Percentiles rank a stretch among this genome's conserved stretches.
phyloP scores from a whole-genome alignment of 306 rosid genomes.

The Quercus glauca region DNA sequence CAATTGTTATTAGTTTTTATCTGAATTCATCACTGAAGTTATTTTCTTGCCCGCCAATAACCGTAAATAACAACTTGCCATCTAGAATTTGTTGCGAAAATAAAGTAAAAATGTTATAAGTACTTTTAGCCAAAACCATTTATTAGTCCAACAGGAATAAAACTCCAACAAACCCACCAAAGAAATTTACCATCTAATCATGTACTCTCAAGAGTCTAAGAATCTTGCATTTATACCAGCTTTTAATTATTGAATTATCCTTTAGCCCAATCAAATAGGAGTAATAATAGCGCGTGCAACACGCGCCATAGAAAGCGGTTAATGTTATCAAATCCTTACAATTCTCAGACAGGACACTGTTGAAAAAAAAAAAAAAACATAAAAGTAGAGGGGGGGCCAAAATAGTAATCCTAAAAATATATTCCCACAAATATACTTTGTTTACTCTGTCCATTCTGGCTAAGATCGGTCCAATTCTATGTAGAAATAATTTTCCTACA shows the following conservation, averaged over 20 bases:
- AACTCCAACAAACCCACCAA: too few species aligned
- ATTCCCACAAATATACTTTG: not conserved
- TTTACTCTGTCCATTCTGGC: constrained; percentile 10
- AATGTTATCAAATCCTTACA: too few species aligned
- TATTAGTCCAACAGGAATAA: too few species aligned
- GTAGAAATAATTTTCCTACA: constrained; percentile 13
- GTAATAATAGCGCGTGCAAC: not conserved
- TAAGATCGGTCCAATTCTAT: not conserved
- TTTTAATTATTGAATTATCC: too few species aligned
- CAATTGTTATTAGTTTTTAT: too few species aligned
- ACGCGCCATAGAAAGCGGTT: not conserved
- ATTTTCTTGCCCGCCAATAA: accelerated
- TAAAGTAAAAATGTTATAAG: too few species aligned
- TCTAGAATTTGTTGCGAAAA: accelerated
- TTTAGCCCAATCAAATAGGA: not conserved
- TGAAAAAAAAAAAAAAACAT: not conserved
- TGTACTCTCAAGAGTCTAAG: too few species aligned
- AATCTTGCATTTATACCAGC: not conserved
- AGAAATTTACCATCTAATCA: too few species aligned
- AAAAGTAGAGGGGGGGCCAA: constrained; percentile 1
- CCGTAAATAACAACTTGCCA: accelerated
- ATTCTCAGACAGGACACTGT: not conserved
- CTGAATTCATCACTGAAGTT: too few species aligned
- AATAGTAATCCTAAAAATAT: constrained; percentile 10
- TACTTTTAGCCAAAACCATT: too few species aligned